These are phyloP conservation scores for Cubamyces lactineus DNA, from an alignment of 768 basidiomycete genomes.

Conservation along the genomic window DNA sequence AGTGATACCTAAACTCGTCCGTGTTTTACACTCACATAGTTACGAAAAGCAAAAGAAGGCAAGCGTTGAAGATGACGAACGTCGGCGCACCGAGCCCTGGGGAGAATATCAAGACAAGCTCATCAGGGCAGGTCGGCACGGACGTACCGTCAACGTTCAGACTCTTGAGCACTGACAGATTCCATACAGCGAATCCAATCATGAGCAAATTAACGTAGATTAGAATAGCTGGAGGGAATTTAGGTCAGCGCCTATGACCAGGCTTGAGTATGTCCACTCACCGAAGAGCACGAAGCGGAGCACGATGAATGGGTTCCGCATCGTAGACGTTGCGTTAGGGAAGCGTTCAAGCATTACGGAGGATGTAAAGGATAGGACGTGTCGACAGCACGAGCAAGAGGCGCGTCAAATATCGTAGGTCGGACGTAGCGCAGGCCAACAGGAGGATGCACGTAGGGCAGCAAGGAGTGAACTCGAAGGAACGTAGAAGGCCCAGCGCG, in stretches of 20 bases:
- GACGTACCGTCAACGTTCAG: constrained; percentile 43
- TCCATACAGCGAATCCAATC: constrained; percentile 63
- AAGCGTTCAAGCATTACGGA: constrained; percentile 17
- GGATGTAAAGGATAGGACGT: constrained; percentile 4
- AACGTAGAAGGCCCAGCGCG: background rate
- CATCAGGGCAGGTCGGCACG: background rate
- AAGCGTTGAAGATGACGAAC: constrained; percentile 53
- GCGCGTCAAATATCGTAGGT: constrained; percentile 10
- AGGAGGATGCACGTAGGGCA: background rate
- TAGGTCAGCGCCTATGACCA: background rate
- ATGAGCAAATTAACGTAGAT: constrained; percentile 54
- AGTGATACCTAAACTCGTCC: background rate
- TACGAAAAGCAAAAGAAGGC: constrained; percentile 37
- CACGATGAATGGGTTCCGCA: constrained; percentile 59
- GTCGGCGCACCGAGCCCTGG: constrained; percentile 52
- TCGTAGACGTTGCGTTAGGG: constrained; percentile 18
- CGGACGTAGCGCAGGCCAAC: constrained; percentile 9
- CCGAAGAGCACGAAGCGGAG: constrained; percentile 61
- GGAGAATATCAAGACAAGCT: background rate
- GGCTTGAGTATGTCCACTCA: constrained; percentile 34
- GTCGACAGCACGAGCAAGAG: background rate
- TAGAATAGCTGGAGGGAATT: constrained; percentile 44
- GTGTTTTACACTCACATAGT: constrained; percentile 33
- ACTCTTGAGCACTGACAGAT: constrained; percentile 44
- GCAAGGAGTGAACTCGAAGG: constrained; percentile 12